phyloP scores from a whole-genome alignment of 192 early-diverging fungal genomes.

The Mortierella claussenii region DNA sequence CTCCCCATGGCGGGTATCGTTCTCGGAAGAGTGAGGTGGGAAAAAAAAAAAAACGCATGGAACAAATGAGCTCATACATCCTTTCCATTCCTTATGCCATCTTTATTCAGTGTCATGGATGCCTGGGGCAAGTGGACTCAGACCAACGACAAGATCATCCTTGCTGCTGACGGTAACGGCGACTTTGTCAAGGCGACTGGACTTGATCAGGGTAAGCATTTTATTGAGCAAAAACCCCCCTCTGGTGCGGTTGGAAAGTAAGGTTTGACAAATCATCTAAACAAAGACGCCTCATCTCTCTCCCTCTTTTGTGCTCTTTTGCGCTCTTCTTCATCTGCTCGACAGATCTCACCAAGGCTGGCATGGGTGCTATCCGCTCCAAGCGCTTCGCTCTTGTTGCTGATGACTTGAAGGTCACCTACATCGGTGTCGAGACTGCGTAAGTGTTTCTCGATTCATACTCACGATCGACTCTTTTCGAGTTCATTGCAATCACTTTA shows the following conservation, averaged over 20 bases:
- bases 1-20: too few relatives aligned
- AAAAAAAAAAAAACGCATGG: too few relatives aligned
- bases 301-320: not conserved
- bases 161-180: conserved; percentile 62
- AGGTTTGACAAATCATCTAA: too few relatives aligned
- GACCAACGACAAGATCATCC: conserved; percentile 55
- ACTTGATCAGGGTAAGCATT: conserved; percentile 34
- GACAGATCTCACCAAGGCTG: conserved; percentile 67
- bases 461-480: not conserved
- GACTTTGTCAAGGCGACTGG: conserved; percentile 55
- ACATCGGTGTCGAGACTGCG: conserved; percentile 62
- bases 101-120: conserved; percentile 60
- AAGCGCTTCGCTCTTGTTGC: conserved; percentile 66
- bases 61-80: not conserved
- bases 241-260: too few relatives aligned
- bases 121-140: conserved; percentile 63
- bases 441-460: not conserved
- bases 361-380: conserved; percentile 62
- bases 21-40: too few relatives aligned
- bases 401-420: conserved; percentile 61
- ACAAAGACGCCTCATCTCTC: too few relatives aligned
- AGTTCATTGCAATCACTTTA: too few relatives aligned
- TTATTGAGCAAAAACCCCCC: too few relatives aligned
- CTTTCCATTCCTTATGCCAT: not conserved
- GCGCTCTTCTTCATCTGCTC: too few relatives aligned